A percentile compares a stretch with the other conserved stretches of the same genome.
Conservation (phyloP, 371 early-diverging fungal genomes). For the Rhizopus delemar region DNA sequence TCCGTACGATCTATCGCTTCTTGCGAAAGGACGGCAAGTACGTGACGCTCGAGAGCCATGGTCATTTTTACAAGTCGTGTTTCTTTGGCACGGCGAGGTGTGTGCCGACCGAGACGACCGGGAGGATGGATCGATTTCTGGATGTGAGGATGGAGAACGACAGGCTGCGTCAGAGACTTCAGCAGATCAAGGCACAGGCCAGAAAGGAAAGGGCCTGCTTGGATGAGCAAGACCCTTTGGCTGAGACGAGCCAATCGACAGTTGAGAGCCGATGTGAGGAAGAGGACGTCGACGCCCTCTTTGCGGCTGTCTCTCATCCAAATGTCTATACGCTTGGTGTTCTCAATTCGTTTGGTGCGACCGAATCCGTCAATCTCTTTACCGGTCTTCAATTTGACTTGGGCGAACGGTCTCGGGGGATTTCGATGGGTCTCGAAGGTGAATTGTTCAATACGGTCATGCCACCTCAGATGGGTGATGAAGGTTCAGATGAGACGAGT, state of each 20-base stretch:
- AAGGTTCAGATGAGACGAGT: slow-evolving; percentile 14
- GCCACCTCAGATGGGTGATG: slow-evolving; percentile 14
- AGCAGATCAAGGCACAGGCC: background rate
- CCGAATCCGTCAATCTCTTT: slow-evolving; percentile 31
- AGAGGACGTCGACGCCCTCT: slow-evolving; percentile 7
- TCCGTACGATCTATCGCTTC: slow-evolving; percentile 29
- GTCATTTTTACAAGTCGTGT: slow-evolving; percentile 34
- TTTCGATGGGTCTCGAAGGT: slow-evolving; percentile 36
- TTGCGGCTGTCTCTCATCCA: slow-evolving; percentile 3
- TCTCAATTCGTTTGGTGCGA: slow-evolving; percentile 18
- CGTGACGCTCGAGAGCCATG: slow-evolving; percentile 40
- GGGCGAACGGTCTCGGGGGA: slow-evolving; percentile 39
- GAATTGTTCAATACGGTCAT: slow-evolving; percentile 15
- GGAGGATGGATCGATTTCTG: slow-evolving; percentile 41
- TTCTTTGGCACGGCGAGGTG: slow-evolving; percentile 43
- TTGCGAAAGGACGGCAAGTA: slow-evolving; percentile 45
- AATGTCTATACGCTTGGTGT: slow-evolving; percentile 40
- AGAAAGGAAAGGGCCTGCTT: too few relatives aligned
- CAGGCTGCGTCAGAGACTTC: slow-evolving; percentile 31
- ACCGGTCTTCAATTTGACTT: slow-evolving; percentile 39
- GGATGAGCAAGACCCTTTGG: background rate
- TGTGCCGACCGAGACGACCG: slow-evolving; percentile 36
- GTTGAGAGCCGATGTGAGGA: slow-evolving; percentile 6
- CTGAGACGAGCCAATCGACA: background rate
- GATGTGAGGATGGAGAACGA: slow-evolving; percentile 51